Base-by-base conservation (phyloP, 2,329 filamentous ascomycete genomes). In the Epichloe glyceriae region DNA sequence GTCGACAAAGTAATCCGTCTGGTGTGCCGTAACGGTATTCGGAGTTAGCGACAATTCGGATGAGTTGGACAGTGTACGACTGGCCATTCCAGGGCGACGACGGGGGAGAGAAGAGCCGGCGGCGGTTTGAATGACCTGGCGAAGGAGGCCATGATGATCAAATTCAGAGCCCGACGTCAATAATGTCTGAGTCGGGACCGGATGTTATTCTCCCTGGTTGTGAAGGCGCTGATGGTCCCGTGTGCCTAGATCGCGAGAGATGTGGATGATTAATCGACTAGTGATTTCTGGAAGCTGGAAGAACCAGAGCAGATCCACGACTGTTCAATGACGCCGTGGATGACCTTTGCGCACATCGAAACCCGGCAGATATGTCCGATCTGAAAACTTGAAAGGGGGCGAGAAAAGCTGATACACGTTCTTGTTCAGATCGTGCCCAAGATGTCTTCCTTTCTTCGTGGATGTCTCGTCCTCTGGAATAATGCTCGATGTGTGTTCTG, bases 121-220 rank as follows among this genome's bases (percentile, higher is more conserved):
- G 72, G 63, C 7, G 72, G 67, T 56, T 75, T 69, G 61, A 78
- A 70, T 12, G 74, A 74, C 56, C 73, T 70, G 44, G 70, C 67
- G 53, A 76, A 64, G 60, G 65, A 71, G 52, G 73, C 68, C 74
- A 78, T 78, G 49, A n/a, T 33, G 47, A 26, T 39, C 22, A 19
- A 47, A 35, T 52, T 14, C 19, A 10, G 11, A 11, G 20, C n/a
- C n/a, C 19, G 39, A 30, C 47, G 30, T 20, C 47, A 35, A 35
- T 26, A 33, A 38, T n/a, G 17, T 33, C 4, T 34, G 19, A 39
- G 14, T 26, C 22, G 33, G 22, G n/a, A 15, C 41, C 6, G 19
- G 17, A 45, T n/a, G 5, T 33, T 20, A 35, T 14, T 49, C 11
- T n/a, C 40, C 19, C 19, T 42, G 41, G n/a, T 26, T 41, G 34